Evolutionary conservation across 2,329 filamentous ascomycete genomes (phyloP), one percentile per base, ranked within the genome.

Genomic region (Elsinoe necatrix): DNA sequence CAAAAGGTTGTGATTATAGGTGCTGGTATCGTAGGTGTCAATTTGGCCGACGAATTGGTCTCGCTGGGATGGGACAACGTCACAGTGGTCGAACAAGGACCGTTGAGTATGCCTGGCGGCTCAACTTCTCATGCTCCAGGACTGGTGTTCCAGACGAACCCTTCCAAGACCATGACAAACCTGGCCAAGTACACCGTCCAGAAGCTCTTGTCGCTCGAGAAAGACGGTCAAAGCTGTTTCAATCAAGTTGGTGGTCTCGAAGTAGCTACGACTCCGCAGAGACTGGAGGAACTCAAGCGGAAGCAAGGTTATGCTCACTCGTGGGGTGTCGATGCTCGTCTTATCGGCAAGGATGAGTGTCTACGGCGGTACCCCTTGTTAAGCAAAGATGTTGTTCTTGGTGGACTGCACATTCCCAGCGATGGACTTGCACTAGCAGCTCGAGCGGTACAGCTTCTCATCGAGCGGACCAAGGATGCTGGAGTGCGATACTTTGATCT

Each of bases 91-190:
- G 82, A 85, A 61, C 82, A 85, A 66, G 82, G 82, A 0, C 82
- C 82, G 2, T 66, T 85, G 61, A 70, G 73, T 58, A 78, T 84
- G 75, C 82, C 82, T 0, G 82, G 82, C 23, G 82, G 82, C 43
- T 85, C 82, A 25, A 84, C 82, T 5, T 84, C 81, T 5, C 82
- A 85, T 61, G 82, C 82, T 3, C 82, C 82, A 0, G 82, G 82
- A 0, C 73, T 85, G 2, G 81, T 85, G 0, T 85, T 83, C 62
- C 81, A 85, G 64, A 84, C 80, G 6, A 84, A 79, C 52, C 66
- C 72, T 1, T 80, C 77, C 48, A 81, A 77, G 65, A 78, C 77
- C 0, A 73, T 85, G 79, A 81, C 76, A 4, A 66, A 73, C 2
- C 76, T 85, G 54, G 82, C 82, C 1, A 75, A 74, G 45, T 85